These are phyloP conservation scores for Capsella bursapastoris DNA, from an alignment of 345 rosid species.

Conservation along the genomic window DNA sequence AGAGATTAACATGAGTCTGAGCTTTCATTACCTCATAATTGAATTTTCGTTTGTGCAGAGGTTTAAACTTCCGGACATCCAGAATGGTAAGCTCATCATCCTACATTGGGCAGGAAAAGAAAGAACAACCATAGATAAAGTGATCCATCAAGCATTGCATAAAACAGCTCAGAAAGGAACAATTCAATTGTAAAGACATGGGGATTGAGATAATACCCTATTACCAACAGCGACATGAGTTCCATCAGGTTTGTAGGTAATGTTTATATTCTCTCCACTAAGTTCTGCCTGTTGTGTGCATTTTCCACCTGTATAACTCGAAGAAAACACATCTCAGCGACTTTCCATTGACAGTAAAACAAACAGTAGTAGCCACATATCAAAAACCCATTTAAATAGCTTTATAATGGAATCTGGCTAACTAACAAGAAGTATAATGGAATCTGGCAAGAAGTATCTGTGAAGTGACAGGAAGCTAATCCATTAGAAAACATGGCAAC, in stretches of 20 bases:
- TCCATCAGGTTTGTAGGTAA: constrained; percentile 94
- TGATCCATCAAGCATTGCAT: constrained; percentile 33
- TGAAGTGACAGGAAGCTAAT: constrained; percentile 6
- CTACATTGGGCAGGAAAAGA: constrained; percentile 47
- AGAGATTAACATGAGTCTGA: constrained; percentile 13
- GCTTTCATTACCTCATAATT: constrained; percentile 72
- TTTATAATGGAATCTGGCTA: neutral
- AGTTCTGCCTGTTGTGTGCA: constrained; percentile 96
- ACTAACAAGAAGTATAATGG: neutral
- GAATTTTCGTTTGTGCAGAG: constrained; percentile 85
- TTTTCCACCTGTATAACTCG: constrained; percentile 73
- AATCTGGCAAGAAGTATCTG: neutral
- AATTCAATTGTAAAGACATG: constrained; percentile 26
- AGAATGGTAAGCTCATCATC: constrained; percentile 94
- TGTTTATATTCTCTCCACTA: constrained; percentile 97
- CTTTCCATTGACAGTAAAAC: neutral
- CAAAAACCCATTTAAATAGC: neutral
- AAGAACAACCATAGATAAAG: constrained; percentile 24
- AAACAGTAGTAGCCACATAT: constrained; percentile 10
- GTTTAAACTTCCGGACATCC: constrained; percentile 97
- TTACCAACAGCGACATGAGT: constrained; percentile 95
- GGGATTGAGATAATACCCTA: constrained; percentile 64
- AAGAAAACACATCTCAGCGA: constrained; percentile 27
- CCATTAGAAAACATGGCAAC: neutral
- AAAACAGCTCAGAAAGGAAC: constrained; percentile 18